These are phyloP conservation scores for Phaeosphaeria sp. DNA, from an alignment of 2,329 filamentous ascomycete genomes.

Conservation along the genomic window DNA sequence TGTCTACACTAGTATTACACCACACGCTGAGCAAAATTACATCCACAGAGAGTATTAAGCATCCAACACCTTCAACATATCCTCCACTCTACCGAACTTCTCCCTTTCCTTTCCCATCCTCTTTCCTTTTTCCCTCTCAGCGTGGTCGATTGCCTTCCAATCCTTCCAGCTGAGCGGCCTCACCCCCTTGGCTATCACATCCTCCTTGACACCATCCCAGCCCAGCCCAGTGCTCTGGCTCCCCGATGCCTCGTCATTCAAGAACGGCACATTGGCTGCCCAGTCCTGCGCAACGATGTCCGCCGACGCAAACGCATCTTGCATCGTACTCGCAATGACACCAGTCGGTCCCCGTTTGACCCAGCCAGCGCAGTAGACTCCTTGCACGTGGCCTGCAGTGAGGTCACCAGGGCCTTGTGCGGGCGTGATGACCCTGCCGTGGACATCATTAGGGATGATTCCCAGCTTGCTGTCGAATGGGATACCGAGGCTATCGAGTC, in stretches of 20 bases:
- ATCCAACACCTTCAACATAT: slow-evolving; percentile 62
- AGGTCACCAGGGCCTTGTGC: slow-evolving; percentile 46
- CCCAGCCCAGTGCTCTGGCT: slow-evolving; percentile 60
- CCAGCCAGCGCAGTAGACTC: slow-evolving; percentile 94
- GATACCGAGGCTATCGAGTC: slow-evolving; percentile 75
- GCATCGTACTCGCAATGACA: slow-evolving; percentile 95
- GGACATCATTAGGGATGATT: slow-evolving; percentile 81
- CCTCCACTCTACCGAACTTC: slow-evolving; percentile 64
- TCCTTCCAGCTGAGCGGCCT: slow-evolving; percentile 79
- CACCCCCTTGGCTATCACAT: slow-evolving; percentile 63
- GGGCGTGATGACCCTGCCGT: slow-evolving; percentile 71
- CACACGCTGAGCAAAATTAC: not conserved
- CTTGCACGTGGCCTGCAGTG: slow-evolving; percentile 63
- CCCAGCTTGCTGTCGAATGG: slow-evolving; percentile 78
- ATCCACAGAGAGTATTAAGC: slow-evolving; percentile 4
- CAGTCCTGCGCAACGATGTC: slow-evolving; percentile 86
- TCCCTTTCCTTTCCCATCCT: slow-evolving; percentile 78
- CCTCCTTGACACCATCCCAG: slow-evolving; percentile 77
- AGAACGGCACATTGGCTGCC: slow-evolving; percentile 57
- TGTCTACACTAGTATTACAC: too few species aligned
- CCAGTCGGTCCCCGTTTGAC: slow-evolving; percentile 94
- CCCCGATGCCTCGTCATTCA: slow-evolving; percentile 50
- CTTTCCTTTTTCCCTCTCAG: slow-evolving; percentile 72
- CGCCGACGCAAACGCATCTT: slow-evolving; percentile 88
- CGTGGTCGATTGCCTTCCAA: slow-evolving; percentile 85